phyloP scores from a whole-genome alignment of 2,329 filamentous ascomycete species.

The Colletotrichum sp. region DNA sequence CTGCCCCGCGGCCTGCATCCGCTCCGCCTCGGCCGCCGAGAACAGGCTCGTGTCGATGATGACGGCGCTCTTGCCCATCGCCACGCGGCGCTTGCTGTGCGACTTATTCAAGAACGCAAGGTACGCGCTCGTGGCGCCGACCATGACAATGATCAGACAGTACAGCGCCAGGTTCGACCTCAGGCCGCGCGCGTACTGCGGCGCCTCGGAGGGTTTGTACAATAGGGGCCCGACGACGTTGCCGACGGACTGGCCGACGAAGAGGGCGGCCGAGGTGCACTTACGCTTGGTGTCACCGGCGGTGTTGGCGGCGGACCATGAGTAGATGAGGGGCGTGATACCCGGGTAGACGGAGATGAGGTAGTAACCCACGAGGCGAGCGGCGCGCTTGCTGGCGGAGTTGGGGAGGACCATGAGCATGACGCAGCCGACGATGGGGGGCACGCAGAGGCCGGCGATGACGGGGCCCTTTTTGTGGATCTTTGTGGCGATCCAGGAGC shows the following conservation, averaged over 20 bases:
- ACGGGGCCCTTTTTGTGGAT: slow-evolving; percentile 61
- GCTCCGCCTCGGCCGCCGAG: slow-evolving; percentile 45
- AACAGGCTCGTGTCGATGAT: slow-evolving; percentile 66
- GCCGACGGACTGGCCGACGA: slow-evolving; percentile 65
- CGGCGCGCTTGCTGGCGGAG: slow-evolving; percentile 45
- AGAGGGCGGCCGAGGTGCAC: slow-evolving; percentile 61
- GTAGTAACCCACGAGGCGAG: slow-evolving; percentile 62
- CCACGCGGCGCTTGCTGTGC: slow-evolving; percentile 37
- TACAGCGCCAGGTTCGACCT: slow-evolving; percentile 66
- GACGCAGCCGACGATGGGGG: slow-evolving; percentile 60
- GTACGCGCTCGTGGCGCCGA: slow-evolving; percentile 36
- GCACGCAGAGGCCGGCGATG: slow-evolving; percentile 56
- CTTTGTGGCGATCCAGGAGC: slow-evolving; percentile 59
- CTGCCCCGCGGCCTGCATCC: slow-evolving; percentile 30
- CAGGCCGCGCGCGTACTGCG: slow-evolving; percentile 61
- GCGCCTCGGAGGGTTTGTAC: slow-evolving; percentile 63
- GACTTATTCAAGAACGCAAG: slow-evolving; percentile 55
- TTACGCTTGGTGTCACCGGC: slow-evolving; percentile 73
- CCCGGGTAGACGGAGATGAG: slow-evolving; percentile 64
- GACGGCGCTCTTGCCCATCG: slow-evolving; percentile 44
- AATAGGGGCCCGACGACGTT: slow-evolving; percentile 70
- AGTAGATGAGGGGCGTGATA: slow-evolving; percentile 58
- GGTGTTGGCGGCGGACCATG: slow-evolving; percentile 63
- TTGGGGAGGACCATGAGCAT: slow-evolving; percentile 57
- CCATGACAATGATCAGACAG: slow-evolving; percentile 57